Base-by-base conservation (phyloP, 139 green algal species). In the Picochlorum sp. region DNA sequence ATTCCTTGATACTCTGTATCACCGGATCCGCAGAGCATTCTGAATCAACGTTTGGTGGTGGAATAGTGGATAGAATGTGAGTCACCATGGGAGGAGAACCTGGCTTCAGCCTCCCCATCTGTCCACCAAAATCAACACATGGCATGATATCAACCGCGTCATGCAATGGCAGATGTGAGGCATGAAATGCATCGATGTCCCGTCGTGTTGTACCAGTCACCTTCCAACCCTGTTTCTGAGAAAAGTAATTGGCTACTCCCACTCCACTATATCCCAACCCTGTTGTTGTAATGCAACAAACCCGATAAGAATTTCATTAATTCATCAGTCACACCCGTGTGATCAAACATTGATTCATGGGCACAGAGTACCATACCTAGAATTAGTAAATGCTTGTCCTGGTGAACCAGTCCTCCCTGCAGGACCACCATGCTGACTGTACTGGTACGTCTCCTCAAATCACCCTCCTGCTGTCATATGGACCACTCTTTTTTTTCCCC, bases 251-350 rank as follows among this genome's bases (percentile, higher is more conserved):
- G 15, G 50, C 45, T 41, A 23, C 55, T 49, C 28, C 49, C 26
- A 76, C 16, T 24, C 63, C 49, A 20, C 50, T 74, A 49, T 81
- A 82, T 4, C 76, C 76, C n/a, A 82, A 60, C 6, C 76, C 61
- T 66, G 61, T 14, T 3, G 4, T 15, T 16, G 16, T 15, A 10
- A n/a, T 57, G 20, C 50, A 57, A 6, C 50, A 16, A 28, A 28
- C n/a, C 18, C 15, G 20, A 57, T n/a, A 26, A 28, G 3, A 38
- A 59, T 9, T 54, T 20, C 47, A 54, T 20, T 18, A 23, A 54
- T 23, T 54, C 18, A 26, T 26, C 15, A 54, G 47, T 54, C 2
- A 54, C 34, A 41, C 34, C 5, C 2, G 8, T 41, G 34, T 28
- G 24, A 28, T 28, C n/a, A 54, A 10, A 6, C 0, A 18, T 54